A percentile compares a stretch with the other conserved stretches of the same genome.
phyloP scores from a whole-genome alignment of 2,329 filamentous ascomycete species.

The Alternaria hordeiaustralica region DNA sequence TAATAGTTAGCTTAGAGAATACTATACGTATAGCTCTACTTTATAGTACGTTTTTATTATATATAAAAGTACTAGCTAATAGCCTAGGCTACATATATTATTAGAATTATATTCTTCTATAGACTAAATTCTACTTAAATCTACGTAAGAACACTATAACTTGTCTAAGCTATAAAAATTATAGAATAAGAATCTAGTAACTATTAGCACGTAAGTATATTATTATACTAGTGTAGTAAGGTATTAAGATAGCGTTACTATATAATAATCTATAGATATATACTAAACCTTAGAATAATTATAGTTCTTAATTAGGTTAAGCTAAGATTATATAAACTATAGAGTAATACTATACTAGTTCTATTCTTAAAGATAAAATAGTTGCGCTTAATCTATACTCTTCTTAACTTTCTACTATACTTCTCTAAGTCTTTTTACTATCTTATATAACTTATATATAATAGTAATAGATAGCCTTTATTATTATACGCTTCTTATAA shows the following conservation, averaged over 20 bases:
- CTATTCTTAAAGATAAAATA: too few species aligned
- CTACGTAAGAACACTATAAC: background rate
- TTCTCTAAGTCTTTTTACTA: too few species aligned
- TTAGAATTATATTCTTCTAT: background rate
- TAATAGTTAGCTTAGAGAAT: background rate
- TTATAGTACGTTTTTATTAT: constrained; percentile 1
- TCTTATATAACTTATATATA: too few species aligned
- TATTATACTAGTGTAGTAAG: background rate
- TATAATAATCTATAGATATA: background rate
- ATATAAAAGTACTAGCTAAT: background rate
- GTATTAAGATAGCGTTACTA: background rate
- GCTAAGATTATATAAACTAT: too few species aligned
- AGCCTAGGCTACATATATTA: constrained; percentile 1
- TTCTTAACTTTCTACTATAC: too few species aligned
- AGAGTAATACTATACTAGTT: too few species aligned
- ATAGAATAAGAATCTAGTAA: background rate
- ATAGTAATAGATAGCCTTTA: too few species aligned
- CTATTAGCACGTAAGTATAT: background rate
- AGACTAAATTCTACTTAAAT: background rate
- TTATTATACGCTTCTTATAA: too few species aligned
- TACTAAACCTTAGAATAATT: background rate
- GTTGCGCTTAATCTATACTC: too few species aligned
- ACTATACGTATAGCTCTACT: background rate
- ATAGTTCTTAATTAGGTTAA: too few species aligned
- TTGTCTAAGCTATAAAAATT: background rate